Conservation (phyloP, 2,329 filamentous ascomycete genomes). For the Colletotrichum paranaense region DNA sequence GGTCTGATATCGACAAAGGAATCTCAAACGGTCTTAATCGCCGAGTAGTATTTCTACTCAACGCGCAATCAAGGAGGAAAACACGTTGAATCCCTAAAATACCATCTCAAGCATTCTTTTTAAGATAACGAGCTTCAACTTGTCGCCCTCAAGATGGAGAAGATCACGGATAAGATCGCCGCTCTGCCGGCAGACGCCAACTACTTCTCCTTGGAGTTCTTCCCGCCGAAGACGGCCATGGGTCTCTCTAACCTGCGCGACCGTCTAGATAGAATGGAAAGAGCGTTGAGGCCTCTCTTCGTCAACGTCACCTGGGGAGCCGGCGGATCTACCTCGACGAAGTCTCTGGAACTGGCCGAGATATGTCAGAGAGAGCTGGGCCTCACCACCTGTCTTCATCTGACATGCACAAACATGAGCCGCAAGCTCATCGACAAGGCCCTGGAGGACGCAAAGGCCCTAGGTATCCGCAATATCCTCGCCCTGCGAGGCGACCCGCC, state of each 20-base stretch:
- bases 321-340: slow-evolving; percentile 89
- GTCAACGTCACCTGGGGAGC: slow-evolving; percentile 99
- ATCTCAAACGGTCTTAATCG: not conserved
- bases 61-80: not conserved
- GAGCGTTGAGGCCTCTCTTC: slow-evolving; percentile 90
- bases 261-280: slow-evolving; percentile 94
- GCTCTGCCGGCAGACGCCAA: slow-evolving; percentile 82
- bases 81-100: not conserved
- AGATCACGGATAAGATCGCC: slow-evolving; percentile 95
- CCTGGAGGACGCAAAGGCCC: slow-evolving; percentile 86
- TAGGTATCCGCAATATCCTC: slow-evolving; percentile 94
- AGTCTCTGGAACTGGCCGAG: slow-evolving; percentile 94
- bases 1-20: slow-evolving; percentile 17
- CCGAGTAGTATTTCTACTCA: not conserved
- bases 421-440: slow-evolving; percentile 86
- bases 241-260: slow-evolving; percentile 94
- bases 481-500: slow-evolving; percentile 93
- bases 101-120: not conserved
- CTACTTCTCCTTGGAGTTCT: slow-evolving; percentile 99
- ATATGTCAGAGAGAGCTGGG: slow-evolving; percentile 93
- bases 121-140: not conserved
- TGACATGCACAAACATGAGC: slow-evolving; percentile 99
- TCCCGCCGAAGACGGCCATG: slow-evolving; percentile 97
- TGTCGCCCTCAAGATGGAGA: slow-evolving; percentile 69
- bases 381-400: slow-evolving; percentile 92